A percentile compares a stretch with the other conserved stretches of the same genome.
Evolutionary conservation across 2,329 filamentous ascomycete species (phyloP).

Genomic region (Arthrobotrys musiformis): DNA sequence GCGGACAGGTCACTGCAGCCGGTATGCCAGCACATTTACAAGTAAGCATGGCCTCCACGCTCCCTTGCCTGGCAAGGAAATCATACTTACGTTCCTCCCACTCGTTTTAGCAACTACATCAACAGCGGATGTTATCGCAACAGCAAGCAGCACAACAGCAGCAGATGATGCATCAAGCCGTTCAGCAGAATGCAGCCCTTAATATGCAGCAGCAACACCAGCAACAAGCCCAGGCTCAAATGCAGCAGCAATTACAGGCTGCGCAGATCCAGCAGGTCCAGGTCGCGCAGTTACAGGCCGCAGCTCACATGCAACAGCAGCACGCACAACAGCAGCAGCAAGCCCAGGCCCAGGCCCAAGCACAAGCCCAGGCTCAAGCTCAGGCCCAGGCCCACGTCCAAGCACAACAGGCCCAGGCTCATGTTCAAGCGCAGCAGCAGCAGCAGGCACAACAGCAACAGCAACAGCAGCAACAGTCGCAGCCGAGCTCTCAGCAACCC

Average conservation of each 20-base stretch:
- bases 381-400: conserved; percentile 56
- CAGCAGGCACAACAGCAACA: conserved; percentile 39
- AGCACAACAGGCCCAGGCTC: conserved; percentile 50
- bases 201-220: conserved; percentile 56
- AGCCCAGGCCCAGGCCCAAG: conserved; percentile 60
- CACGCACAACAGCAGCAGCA: conserved; percentile 59
- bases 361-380: conserved; percentile 36
- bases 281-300: conserved; percentile 54
- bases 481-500: conserved; percentile 59
- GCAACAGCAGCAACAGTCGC: conserved; percentile 59
- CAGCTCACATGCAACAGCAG: conserved; percentile 58
- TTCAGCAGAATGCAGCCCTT: conserved; percentile 10
- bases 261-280: conserved; percentile 61
- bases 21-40: conserved; percentile 44
- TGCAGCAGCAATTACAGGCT: conserved; percentile 33
- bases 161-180: conserved; percentile 27
- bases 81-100: neutral
- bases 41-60: conserved; percentile 11
- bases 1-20: conserved; percentile 16
- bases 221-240: conserved; percentile 57
- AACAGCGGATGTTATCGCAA: conserved; percentile 19
- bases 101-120: conserved; percentile 7
- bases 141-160: conserved; percentile 36
- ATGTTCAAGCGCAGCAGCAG: conserved; percentile 56
- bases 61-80: neutral